A percentile compares a stretch with the other conserved stretches of the same genome.
phyloP scores from a whole-genome alignment of 768 basidiomycete genomes.

The Mycena rebaudengoi region DNA sequence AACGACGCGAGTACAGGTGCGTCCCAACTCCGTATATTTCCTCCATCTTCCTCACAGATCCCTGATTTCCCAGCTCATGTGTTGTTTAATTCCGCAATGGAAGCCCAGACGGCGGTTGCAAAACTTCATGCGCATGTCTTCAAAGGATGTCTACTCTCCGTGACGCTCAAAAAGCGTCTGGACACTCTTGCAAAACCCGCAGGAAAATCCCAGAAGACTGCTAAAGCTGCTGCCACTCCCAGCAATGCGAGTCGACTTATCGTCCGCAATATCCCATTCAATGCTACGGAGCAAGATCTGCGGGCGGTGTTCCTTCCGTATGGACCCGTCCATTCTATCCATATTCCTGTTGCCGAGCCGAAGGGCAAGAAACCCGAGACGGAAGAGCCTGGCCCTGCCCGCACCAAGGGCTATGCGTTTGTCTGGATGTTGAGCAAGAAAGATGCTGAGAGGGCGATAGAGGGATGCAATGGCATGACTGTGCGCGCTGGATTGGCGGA shows the following conservation, averaged over 20 bases:
- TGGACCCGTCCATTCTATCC: constrained; percentile 87
- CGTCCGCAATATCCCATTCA: constrained; percentile 88
- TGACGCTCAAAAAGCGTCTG: constrained; percentile 85
- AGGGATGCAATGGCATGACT: constrained; percentile 79
- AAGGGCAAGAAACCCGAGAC: constrained; percentile 38
- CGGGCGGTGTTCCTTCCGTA: constrained; percentile 87
- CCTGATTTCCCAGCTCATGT: constrained; percentile 62
- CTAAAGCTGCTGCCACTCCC: constrained; percentile 51
- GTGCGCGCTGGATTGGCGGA: constrained; percentile 71
- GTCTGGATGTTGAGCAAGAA: constrained; percentile 91
- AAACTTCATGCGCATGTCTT: constrained; percentile 94
- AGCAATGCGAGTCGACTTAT: constrained; percentile 85
- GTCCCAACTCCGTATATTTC: constrained; percentile 21
- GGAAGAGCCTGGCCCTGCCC: constrained; percentile 36
- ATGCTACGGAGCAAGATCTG: constrained; percentile 85
- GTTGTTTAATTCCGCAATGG: constrained; percentile 71
- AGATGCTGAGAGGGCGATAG: constrained; percentile 85
- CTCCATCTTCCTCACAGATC: neutral
- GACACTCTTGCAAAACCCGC: constrained; percentile 67
- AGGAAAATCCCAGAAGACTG: constrained; percentile 35
- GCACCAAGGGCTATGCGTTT: constrained; percentile 89
- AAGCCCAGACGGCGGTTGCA: constrained; percentile 74
- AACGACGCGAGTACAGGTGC: constrained; percentile 61
- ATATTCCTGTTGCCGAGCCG: constrained; percentile 66
- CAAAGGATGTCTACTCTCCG: constrained; percentile 88